Evolutionary conservation across 225 moss, liverwort and hornwort genomes (phyloP).

Genomic region (Straminergon stramineum): DNA sequence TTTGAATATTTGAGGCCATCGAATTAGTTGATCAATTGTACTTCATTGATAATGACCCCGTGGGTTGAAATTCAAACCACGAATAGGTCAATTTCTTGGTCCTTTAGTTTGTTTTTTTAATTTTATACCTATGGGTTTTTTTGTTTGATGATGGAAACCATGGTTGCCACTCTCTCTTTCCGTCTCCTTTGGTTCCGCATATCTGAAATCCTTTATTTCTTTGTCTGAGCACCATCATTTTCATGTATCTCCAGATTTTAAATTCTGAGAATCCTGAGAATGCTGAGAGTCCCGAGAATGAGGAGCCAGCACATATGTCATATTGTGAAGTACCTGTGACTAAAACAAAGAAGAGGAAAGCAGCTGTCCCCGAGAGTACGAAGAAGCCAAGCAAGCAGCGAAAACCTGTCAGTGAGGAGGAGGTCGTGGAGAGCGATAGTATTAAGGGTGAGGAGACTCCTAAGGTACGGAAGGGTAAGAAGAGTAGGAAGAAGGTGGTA

Average conservation of each 20-base stretch:
- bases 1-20: not conserved
- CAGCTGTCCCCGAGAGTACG: constrained; percentile 7
- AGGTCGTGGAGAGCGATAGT: not conserved
- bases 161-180: not conserved
- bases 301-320: constrained; percentile 2
- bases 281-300: not conserved
- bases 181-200: not conserved
- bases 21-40: not conserved
- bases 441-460: constrained; percentile 2
- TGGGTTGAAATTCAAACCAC: not conserved
- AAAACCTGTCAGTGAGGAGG: constrained; percentile 5
- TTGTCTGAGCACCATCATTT: not conserved
- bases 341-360: constrained; percentile 17
- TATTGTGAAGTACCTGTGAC: not conserved
- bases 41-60: not conserved
- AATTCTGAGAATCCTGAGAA: not conserved
- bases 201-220: not conserved
- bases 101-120: not conserved
- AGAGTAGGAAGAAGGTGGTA: constrained; percentile 11
- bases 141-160: not conserved
- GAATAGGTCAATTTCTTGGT: not conserved
- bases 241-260: constrained; percentile 20
- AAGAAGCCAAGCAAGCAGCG: constrained; percentile 18
- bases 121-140: not conserved
- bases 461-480: constrained; percentile 25